phyloP scores from a whole-genome alignment of 331 rosid species.

The Erythrophleum ivorense region DNA sequence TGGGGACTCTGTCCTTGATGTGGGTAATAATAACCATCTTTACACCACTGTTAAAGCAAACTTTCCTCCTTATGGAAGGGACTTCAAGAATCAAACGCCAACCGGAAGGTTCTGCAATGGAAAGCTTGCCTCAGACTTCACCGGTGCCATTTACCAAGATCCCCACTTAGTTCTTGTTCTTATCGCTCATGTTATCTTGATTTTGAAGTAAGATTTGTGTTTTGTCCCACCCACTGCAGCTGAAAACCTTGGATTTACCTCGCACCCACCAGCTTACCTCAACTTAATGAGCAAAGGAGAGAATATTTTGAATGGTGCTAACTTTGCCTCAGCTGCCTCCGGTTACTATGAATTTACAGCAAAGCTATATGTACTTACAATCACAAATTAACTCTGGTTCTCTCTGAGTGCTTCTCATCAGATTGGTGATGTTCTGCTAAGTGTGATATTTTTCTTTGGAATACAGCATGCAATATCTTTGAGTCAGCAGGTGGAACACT shows the following conservation, averaged over 20 bases:
- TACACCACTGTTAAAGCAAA: constrained; percentile 55
- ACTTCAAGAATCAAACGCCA: constrained; percentile 57
- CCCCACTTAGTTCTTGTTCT: background rate
- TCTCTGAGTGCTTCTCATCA: background rate
- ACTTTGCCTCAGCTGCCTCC: constrained; percentile 77
- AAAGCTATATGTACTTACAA: constrained; percentile 52
- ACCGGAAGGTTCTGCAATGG: constrained; percentile 91
- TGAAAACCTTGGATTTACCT: constrained; percentile 65
- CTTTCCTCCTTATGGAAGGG: constrained; percentile 80
- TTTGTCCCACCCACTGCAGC: constrained; percentile 53
- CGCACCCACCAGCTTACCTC: constrained; percentile 77
- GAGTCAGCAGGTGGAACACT: constrained; percentile 58
- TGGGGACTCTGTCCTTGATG: constrained; percentile 81
- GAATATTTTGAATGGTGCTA: constrained; percentile 71
- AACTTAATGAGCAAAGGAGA: constrained; percentile 46
- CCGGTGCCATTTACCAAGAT: background rate
- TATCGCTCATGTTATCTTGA: background rate
- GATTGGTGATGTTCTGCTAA: background rate
- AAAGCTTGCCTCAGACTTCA: constrained; percentile 66
- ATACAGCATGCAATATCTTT: constrained; percentile 63
- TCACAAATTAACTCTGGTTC: constrained; percentile 1
- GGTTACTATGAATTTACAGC: constrained; percentile 69
- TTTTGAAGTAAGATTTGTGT: constrained; percentile 19
- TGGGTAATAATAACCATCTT: constrained; percentile 66
- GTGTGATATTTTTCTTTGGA: background rate